These are phyloP conservation scores for Phoma herbarum DNA, from an alignment of 2,329 filamentous ascomycete species.

Conservation along the genomic window DNA sequence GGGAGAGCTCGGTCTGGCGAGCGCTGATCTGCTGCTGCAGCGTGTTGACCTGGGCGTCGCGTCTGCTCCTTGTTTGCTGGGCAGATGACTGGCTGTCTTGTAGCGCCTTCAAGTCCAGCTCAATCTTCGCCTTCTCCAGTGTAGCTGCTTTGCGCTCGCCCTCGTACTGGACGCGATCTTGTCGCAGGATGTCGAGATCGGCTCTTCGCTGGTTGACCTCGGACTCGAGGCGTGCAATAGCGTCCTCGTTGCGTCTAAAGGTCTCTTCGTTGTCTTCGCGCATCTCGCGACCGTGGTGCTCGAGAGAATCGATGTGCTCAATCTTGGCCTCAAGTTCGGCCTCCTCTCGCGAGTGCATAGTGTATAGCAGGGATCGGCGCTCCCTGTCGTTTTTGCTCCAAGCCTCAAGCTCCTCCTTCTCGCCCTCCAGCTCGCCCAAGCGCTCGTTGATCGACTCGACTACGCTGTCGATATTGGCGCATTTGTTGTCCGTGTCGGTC, in stretches of 20 bases:
- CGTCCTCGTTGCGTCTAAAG: conserved; percentile 80
- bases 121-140: conserved; percentile 81
- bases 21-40: conserved; percentile 77
- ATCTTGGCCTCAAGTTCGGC: conserved; percentile 78
- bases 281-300: conserved; percentile 83
- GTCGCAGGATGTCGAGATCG: conserved; percentile 81
- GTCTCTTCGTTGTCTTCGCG: conserved; percentile 81
- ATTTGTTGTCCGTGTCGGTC: conserved; percentile 94
- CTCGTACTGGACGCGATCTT: conserved; percentile 87
- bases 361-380: conserved; percentile 90
- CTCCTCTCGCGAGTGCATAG: conserved; percentile 90
- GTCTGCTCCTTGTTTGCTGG: conserved; percentile 74
- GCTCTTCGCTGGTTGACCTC: conserved; percentile 83
- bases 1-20: conserved; percentile 78
- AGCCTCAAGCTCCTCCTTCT: conserved; percentile 92
- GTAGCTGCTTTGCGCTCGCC: conserved; percentile 86
- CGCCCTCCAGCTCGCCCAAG: conserved; percentile 88
- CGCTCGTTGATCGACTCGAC: conserved; percentile 92
- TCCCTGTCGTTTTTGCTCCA: conserved; percentile 97
- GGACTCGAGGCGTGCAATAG: conserved; percentile 77
- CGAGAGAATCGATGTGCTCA: conserved; percentile 81
- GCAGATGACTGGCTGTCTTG: conserved; percentile 82
- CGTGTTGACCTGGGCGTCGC: conserved; percentile 74
- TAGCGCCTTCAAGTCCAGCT: conserved; percentile 83
- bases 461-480: conserved; percentile 91